Evolutionary conservation across 1,284 basidiomycete genomes (phyloP), one percentile per base, ranked within the genome.

Genomic region (Cystobasidiaceae sp.): DNA sequence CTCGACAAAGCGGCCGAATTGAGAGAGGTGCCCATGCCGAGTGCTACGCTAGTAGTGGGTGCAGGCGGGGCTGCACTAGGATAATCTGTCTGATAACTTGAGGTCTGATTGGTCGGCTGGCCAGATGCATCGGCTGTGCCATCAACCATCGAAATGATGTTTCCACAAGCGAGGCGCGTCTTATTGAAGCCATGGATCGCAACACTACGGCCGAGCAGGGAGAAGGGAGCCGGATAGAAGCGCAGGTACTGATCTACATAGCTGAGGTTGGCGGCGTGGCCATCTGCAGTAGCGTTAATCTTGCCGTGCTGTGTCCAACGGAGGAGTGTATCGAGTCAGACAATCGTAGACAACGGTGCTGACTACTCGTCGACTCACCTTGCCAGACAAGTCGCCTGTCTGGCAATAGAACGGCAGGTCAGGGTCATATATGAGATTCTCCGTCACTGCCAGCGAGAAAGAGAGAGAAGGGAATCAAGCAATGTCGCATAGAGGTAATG

Each of bases 301-400:
- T 66, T 66, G 39, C 73, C 73, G 54, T 74, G 71, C 64, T 73
- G 25, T n/a, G n/a, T n/a, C n/a, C n/a, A n/a, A n/a, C n/a, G n/a
- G n/a, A n/a, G n/a, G n/a, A n/a, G n/a, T n/a, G n/a, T n/a, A n/a
- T n/a, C n/a, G n/a, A n/a, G n/a, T n/a, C n/a, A n/a, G n/a, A n/a
- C n/a, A n/a, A n/a, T n/a, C n/a, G n/a, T n/a, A n/a, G n/a, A n/a
- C n/a, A n/a, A n/a, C n/a, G n/a, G n/a, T n/a, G n/a, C n/a, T n/a
- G n/a, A n/a, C n/a, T n/a, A n/a, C n/a, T n/a, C n/a, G n/a, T 11
- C n/a, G 37, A 39, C 37, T 39, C 32, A 44, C 54, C 21, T 43
- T 72, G 46, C 73, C 71, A 37, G 69, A 67, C 39, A 74, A 58
- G 41, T 74, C 73, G 17, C 73, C 73, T 33, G 61, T 64, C 62